Base-by-base conservation (phyloP, 2,329 filamentous ascomycete species). In the Byssothecium circinans region DNA sequence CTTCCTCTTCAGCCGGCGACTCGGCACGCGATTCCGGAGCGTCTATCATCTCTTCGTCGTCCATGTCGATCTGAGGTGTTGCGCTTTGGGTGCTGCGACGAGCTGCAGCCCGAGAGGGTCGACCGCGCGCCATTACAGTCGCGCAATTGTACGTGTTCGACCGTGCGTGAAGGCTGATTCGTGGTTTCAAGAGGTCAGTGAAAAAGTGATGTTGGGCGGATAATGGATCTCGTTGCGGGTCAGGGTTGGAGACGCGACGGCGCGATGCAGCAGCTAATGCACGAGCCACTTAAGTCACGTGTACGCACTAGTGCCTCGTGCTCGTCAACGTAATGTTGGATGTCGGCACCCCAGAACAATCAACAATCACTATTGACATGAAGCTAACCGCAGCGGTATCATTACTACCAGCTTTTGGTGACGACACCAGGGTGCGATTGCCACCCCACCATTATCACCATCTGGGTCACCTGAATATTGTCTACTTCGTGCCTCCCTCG, bases 1-100 rank as follows among this genome's bases (percentile, higher is more conserved):
- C 74, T 17, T 81, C 80, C 7, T 77, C 79, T 36, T 81, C 59
- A 18, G 64, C 78, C n/a, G 67, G 68, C 5, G 69, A 66, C 14
- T 72, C 68, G 7, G 59, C 61, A 45, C 62, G 66, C 43, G 66
- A 65, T 30, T 68, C 67, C 18, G 63, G 53, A 2, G 53, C 60
- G 44, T 72, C 65, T 11, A 62, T 42, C 64, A 70, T 69, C 17
- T 70, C 68, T 22, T 69, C 67, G 41, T 69, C 65, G 43, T 52
- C 55, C n/a, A 58, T 62, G 46, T 68, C 62, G 49, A 65, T 58
- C 47, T 62, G 62, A 20, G 68, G 69, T 33, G 68, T 70, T 50
- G 65, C 65, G 53, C 61, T 69, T 47, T 61, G 61, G 33, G 68
- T 66, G 59, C 66, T 69, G 65, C 66, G 67, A 63, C 63, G 67